Conservation (phyloP, 2,329 filamentous ascomycete species). For the Aspergillus carbonarius region DNA sequence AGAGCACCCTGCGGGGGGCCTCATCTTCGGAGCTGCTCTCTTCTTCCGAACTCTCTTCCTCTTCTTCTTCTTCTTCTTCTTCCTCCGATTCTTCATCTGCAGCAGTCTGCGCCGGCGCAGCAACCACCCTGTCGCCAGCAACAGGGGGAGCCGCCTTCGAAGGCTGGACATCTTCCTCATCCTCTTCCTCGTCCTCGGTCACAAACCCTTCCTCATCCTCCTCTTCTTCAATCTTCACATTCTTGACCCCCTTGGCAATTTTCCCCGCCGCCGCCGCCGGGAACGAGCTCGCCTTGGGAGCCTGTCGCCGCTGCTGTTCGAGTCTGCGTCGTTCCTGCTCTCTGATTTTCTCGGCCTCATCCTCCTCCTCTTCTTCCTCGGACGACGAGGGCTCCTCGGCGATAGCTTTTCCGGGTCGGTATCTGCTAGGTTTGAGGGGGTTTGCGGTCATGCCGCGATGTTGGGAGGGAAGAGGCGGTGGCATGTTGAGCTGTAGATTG, state of each 20-base stretch:
- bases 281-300: conserved; percentile 43
- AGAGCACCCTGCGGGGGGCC: conserved; percentile 54
- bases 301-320: conserved; percentile 41
- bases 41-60: conserved; percentile 52
- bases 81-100: conserved; percentile 45
- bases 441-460: conserved; percentile 84
- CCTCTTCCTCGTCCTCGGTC: conserved; percentile 53
- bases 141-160: conserved; percentile 15
- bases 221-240: conserved; percentile 37
- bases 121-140: conserved; percentile 12
- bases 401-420: conserved; percentile 77
- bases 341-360: conserved; percentile 57
- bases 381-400: conserved; percentile 49
- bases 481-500: conserved; percentile 33
- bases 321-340: conserved; percentile 52
- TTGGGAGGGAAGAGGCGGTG: conserved; percentile 43
- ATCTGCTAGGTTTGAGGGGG: conserved; percentile 73
- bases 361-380: conserved; percentile 53
- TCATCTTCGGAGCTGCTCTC: conserved; percentile 59
- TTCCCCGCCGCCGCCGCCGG: conserved; percentile 33
- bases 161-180: conserved; percentile 37
- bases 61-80: conserved; percentile 46
- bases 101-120: conserved; percentile 28
- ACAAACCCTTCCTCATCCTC: conserved; percentile 60
- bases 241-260: conserved; percentile 32